Conservation (phyloP, 2,329 filamentous ascomycete species). For the Teratosphaeria gauchensis region DNA sequence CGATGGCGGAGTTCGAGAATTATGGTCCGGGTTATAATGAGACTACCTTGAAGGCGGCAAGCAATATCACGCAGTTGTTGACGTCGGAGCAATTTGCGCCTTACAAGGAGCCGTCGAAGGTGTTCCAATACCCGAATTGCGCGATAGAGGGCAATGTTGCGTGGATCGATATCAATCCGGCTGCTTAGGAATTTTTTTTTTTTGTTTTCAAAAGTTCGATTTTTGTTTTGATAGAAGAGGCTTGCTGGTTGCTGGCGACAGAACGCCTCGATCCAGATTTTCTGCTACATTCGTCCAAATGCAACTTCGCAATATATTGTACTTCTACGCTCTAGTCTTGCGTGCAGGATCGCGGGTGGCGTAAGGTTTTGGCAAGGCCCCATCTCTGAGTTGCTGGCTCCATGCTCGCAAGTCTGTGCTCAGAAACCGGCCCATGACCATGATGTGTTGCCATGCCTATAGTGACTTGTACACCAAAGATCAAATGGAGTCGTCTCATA, state of each 20-base stretch:
- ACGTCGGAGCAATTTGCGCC: slow-evolving; percentile 27
- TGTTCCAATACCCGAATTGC: slow-evolving; percentile 38
- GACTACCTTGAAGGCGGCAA: slow-evolving; percentile 32
- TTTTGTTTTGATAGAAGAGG: not conserved
- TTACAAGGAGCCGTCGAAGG: slow-evolving; percentile 32
- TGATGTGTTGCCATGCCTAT: too few species aligned
- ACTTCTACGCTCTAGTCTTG: too few species aligned
- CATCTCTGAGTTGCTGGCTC: too few species aligned
- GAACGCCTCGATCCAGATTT: not conserved
- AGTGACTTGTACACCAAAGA: too few species aligned
- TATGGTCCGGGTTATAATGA: slow-evolving; percentile 46
- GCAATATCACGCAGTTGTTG: slow-evolving; percentile 40
- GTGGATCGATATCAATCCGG: slow-evolving; percentile 38
- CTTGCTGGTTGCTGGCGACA: not conserved
- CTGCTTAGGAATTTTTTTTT: not conserved
- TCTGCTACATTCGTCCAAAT: too few species aligned
- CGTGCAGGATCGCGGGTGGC: too few species aligned
- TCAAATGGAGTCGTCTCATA: too few species aligned
- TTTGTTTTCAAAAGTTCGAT: not conserved
- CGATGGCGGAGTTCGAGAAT: slow-evolving; percentile 47
- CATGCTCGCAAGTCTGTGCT: too few species aligned
- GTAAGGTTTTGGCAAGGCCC: too few species aligned
- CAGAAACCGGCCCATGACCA: too few species aligned
- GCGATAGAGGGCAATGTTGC: slow-evolving; percentile 36
- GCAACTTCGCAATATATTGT: too few species aligned